These are phyloP conservation scores for Canariomyces notabilis DNA, from an alignment of 2,329 filamentous ascomycete species.

Conservation along the genomic window DNA sequence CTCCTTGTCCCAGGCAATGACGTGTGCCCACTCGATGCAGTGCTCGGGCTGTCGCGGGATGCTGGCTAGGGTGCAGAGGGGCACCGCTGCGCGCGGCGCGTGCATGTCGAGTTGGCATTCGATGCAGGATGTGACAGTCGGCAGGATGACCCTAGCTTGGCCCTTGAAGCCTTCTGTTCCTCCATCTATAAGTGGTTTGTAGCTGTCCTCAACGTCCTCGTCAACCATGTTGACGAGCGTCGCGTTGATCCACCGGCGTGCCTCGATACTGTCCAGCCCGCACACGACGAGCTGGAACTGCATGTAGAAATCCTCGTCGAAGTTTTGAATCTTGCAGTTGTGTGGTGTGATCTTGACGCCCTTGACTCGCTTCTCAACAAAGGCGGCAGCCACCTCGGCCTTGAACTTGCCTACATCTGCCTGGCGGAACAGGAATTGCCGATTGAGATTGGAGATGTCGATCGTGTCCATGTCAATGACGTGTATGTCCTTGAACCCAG, in stretches of 20 bases:
- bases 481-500: constrained; percentile 93
- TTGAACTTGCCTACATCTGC: constrained; percentile 90
- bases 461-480: constrained; percentile 99
- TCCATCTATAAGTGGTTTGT: constrained; percentile 94
- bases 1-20: constrained; percentile 92
- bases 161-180: constrained; percentile 98
- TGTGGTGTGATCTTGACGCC: constrained; percentile 91
- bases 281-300: constrained; percentile 93
- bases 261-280: constrained; percentile 94
- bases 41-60: constrained; percentile 97
- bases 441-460: constrained; percentile 95
- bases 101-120: constrained; percentile 99
- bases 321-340: constrained; percentile 94
- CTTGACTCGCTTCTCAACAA: constrained; percentile 84
- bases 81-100: constrained; percentile 92
- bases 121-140: constrained; percentile 90
- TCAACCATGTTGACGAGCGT: constrained; percentile 89
- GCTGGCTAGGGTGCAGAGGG: constrained; percentile 90
- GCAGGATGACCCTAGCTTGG: constrained; percentile 86
- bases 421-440: constrained; percentile 92
- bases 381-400: constrained; percentile 85
- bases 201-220: constrained; percentile 69
- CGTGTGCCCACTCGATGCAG: constrained; percentile 97
- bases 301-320: constrained; percentile 93
- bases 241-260: constrained; percentile 96